Percentiles rank a stretch among this genome's conserved stretches.
Evolutionary conservation across 116 monocot genomes (phyloP).

Genomic region (Papilionanthe hybrid): DNA sequence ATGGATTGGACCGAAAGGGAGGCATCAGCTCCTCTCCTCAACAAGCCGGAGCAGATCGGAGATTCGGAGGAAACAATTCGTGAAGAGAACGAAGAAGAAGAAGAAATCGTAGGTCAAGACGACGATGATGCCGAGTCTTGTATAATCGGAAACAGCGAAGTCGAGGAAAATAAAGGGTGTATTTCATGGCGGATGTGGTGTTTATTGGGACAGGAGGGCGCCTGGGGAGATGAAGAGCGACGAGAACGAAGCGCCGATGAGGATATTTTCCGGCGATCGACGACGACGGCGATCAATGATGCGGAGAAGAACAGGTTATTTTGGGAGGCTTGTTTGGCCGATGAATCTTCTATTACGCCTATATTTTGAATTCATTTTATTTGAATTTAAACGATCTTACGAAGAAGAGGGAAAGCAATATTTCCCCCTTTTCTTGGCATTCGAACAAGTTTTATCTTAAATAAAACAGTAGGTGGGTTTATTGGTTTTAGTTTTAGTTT

Average conservation of each 20-base stretch:
- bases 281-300: not conserved
- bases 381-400: not conserved
- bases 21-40: not conserved
- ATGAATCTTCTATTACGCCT: conserved; percentile 4
- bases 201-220: not conserved
- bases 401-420: not conserved
- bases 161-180: not conserved
- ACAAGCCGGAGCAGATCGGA: not conserved
- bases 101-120: too few relatives aligned
- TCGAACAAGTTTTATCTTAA: not conserved
- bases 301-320: conserved; percentile 10
- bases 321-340: conserved; percentile 18
- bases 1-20: not conserved
- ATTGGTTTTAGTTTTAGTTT: too few relatives aligned
- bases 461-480: not conserved
- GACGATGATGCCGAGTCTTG: conserved; percentile 19
- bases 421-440: not conserved
- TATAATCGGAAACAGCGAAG: not conserved
- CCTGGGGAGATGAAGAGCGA: not conserved
- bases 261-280: not conserved
- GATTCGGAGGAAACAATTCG: conserved; percentile 5
- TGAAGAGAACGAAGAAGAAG: not conserved
- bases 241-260: too few relatives aligned
- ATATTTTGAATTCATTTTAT: not conserved
- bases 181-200: conserved; percentile 12